Base-by-base conservation (phyloP, 2,329 filamentous ascomycete species). In the Stagonosporopsis rhizophila region DNA sequence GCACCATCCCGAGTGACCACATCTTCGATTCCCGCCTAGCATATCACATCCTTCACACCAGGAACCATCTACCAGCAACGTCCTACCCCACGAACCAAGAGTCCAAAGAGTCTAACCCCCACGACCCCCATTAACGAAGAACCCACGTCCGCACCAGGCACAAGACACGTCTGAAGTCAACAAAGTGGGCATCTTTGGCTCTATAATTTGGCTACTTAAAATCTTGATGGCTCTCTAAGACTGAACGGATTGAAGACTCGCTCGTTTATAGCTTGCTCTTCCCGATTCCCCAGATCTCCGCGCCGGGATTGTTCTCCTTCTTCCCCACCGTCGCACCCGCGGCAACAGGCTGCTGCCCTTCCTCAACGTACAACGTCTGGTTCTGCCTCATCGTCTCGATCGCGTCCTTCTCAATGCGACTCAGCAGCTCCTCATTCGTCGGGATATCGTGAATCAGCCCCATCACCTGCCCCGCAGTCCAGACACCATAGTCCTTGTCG, bases 401-500 rank as follows among this genome's bases (percentile, higher is more conserved):
- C 6, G 79, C 79, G 51, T 81, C 79, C 19, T 64, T 67, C 66
- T 82, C 80, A 56, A 82, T 82, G 17, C 80, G 73, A 30, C 60
- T 70, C 5, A 82, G 61, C 15, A 82, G 74, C 40, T 75, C 79
- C 32, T 74, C 74, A 62, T 81, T 82, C 1, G 79, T 80, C 1
- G 80, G 80, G 30, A 82, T 79, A 55, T 82, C 80, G 56, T 83
- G 79, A 58, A 83, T 83, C 14, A 83, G 69, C 8, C 81, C 81
- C 44, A 99, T 96, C 65, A 98, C 94, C 75, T 97, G 94, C 11
- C 95, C 95, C 8, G 94, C 92, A 19, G 95, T 98, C 95, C 95
- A 99, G 35, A 97, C 90, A 90, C 95, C 95, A 74, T 86, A 91
- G 70, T 99, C 90, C 49, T 90, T 85, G 73, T 99, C 95, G 17